A percentile compares a stretch with the other conserved stretches of the same genome.
Evolutionary conservation across 2,329 filamentous ascomycete species (phyloP).

Genomic region (Phaeosphaeria sp.): DNA sequence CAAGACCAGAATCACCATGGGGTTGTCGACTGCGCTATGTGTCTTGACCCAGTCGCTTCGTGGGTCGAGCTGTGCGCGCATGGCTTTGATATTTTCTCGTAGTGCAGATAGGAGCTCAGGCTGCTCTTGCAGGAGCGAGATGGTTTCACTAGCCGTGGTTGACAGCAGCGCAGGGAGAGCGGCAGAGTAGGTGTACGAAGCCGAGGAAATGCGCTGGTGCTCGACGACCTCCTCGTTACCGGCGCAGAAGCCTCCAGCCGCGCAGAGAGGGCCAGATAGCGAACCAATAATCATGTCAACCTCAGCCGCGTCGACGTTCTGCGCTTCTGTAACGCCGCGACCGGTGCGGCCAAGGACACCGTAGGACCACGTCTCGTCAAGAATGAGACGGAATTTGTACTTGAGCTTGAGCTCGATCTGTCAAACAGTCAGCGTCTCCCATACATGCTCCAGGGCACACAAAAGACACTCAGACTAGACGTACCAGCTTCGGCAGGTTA

Average conservation of each 20-base stretch:
- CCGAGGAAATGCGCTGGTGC: slow-evolving; percentile 92
- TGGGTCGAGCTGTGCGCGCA: slow-evolving; percentile 88
- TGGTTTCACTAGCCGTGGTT: slow-evolving; percentile 92
- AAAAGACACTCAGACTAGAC: neutral
- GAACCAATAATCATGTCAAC: slow-evolving; percentile 98
- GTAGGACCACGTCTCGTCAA: slow-evolving; percentile 98
- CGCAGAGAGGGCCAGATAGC: slow-evolving; percentile 86
- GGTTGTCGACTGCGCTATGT: slow-evolving; percentile 83
- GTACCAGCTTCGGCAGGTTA: slow-evolving; percentile 82
- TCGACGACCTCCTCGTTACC: slow-evolving; percentile 90
- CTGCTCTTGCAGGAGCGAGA: slow-evolving; percentile 83
- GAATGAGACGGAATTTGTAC: slow-evolving; percentile 97
- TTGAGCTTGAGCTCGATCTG: slow-evolving; percentile 90
- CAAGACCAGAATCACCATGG: slow-evolving; percentile 80
- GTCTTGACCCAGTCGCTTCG: slow-evolving; percentile 91
- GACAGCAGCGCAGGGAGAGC: slow-evolving; percentile 92
- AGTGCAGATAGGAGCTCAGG: slow-evolving; percentile 81
- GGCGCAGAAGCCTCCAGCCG: slow-evolving; percentile 94
- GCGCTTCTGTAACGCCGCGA: slow-evolving; percentile 90
- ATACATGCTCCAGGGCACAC: no score
- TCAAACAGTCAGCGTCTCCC: slow-evolving; percentile 8
- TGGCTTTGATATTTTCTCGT: slow-evolving; percentile 83
- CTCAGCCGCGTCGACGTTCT: slow-evolving; percentile 91
- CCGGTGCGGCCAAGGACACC: slow-evolving; percentile 91
- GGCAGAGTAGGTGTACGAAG: slow-evolving; percentile 94